These are phyloP conservation scores for Aaosphaeria arxii DNA, from an alignment of 2,329 filamentous ascomycete species.

Conservation along the genomic window DNA sequence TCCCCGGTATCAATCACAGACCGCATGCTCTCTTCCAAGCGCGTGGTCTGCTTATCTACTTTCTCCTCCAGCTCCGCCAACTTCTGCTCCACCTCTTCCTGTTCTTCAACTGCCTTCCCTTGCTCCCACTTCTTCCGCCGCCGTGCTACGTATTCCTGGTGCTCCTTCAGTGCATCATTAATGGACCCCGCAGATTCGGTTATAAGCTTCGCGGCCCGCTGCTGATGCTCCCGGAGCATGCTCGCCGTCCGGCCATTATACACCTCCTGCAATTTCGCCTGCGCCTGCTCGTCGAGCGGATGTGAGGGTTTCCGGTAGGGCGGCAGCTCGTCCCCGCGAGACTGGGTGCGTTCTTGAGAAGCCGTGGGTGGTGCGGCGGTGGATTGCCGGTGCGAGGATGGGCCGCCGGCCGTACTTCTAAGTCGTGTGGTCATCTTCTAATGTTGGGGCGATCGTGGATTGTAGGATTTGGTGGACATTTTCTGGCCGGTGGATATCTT, in stretches of 20 bases:
- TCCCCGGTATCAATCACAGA: slow-evolving; percentile 56
- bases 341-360: not conserved
- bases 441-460: no score
- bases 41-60: slow-evolving; percentile 51
- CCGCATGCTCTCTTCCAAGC: slow-evolving; percentile 58
- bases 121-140: slow-evolving; percentile 33
- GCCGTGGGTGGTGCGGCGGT: not conserved
- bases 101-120: slow-evolving; percentile 33
- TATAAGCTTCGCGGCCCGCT: slow-evolving; percentile 46
- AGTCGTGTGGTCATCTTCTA: no score
- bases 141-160: slow-evolving; percentile 34
- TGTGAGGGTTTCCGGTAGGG: slow-evolving; percentile 50
- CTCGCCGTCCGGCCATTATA: slow-evolving; percentile 40
- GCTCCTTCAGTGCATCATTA: slow-evolving; percentile 52
- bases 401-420: no score
- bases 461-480: no score
- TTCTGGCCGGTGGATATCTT: no score
- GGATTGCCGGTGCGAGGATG: no score
- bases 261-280: slow-evolving; percentile 47
- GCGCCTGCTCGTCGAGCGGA: slow-evolving; percentile 48
- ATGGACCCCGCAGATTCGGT: slow-evolving; percentile 50
- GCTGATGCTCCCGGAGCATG: slow-evolving; percentile 49
- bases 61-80: slow-evolving; percentile 41
- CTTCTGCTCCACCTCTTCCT: slow-evolving; percentile 37
- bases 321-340: not conserved